Evolutionary conservation across 208 protist species (phyloP), one percentile per base, ranked within the genome.

Genomic region (Crithidia brevicula): DNA sequence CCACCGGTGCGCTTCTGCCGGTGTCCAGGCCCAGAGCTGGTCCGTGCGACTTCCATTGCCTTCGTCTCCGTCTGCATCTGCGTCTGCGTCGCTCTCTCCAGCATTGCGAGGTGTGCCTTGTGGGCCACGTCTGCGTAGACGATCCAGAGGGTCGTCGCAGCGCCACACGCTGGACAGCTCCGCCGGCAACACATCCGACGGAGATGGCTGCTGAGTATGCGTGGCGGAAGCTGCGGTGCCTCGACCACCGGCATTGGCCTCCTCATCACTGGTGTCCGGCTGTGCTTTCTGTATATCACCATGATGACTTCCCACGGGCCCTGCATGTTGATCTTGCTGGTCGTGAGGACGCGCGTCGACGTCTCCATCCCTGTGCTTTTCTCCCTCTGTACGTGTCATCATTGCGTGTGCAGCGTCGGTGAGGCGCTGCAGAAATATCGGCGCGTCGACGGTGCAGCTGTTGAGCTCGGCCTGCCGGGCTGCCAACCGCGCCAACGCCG

Each of bases 1-100:
- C 72, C 63, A 67, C 0, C 64, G 65, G 34, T 78, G 65, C 51
- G 72, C 43, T 33, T 71, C 63, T 9, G 64, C 59, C 4, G 64
- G 43, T 9, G 64, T 56, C 65, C 72, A 72, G 50, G 59, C 42
- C 63, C 63, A 72, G 28, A 78, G 43, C 10, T 36, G 49, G 13
- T 40, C 33, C 10, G 56, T 62, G 58, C 22, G 50, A 30, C 51
- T 27, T 20, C 5, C 54, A 10, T 16, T 60, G 1, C 5, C 22
- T 49, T 18, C 57, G 15, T 1, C 28, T 13, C 30, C 51, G 52
- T 54, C 34, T 42, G 2, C 11, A 40, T 31, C n/a, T 18, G 16
- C 4, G 49, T n/a, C n/a, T n/a, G n/a, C n/a, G n/a, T n/a, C n/a
- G n/a, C n/a, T n/a, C n/a, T n/a, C n/a, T n/a, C n/a, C n/a, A n/a